A percentile compares a stretch with the other conserved stretches of the same genome.
These are phyloP conservation scores for Wickerhamomyces sp. DNA, from an alignment of 1,139 yeast genomes.

Conservation along the genomic window DNA sequence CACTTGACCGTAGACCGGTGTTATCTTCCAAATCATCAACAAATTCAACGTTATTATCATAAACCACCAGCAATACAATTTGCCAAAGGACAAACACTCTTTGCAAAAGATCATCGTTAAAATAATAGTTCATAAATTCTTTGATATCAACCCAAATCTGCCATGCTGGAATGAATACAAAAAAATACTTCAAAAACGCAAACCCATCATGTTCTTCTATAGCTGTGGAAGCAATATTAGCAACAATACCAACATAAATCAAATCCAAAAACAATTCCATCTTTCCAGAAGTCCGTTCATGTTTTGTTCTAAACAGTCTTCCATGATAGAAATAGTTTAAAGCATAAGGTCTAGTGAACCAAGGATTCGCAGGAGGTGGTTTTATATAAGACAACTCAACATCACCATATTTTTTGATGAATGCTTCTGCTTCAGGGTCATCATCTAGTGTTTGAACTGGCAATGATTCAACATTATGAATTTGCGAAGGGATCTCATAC, in stretches of 20 bases:
- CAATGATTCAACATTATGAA: too few species aligned
- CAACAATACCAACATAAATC: slow-evolving; percentile 61
- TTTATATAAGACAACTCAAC: slow-evolving; percentile 45
- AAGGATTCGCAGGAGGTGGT: slow-evolving; percentile 38
- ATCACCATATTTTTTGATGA: slow-evolving; percentile 47
- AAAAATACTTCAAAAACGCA: slow-evolving; percentile 43
- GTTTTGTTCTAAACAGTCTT: slow-evolving; percentile 49
- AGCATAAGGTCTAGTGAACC: slow-evolving; percentile 56
- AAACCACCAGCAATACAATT: slow-evolving; percentile 45
- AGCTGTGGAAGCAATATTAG: slow-evolving; percentile 55
- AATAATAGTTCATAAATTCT: slow-evolving; percentile 62
- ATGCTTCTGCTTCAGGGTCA: slow-evolving; percentile 38
- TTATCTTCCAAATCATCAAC: slow-evolving; percentile 32
- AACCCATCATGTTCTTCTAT: slow-evolving; percentile 46
- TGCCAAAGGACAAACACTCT: slow-evolving; percentile 52
- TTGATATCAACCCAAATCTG: slow-evolving; percentile 62
- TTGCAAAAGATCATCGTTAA: slow-evolving; percentile 57
- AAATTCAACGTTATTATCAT: slow-evolving; percentile 46
- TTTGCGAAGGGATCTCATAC: too few species aligned
- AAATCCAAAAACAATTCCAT: slow-evolving; percentile 60
- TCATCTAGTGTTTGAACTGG: slow-evolving; percentile 2
- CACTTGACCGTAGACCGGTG: slow-evolving; percentile 35
- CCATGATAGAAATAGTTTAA: slow-evolving; percentile 60
- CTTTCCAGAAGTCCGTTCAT: slow-evolving; percentile 48
- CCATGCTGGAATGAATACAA: slow-evolving; percentile 57